Base-by-base conservation (phyloP, 129 eudicot genomes). In the Centella asiatica region DNA sequence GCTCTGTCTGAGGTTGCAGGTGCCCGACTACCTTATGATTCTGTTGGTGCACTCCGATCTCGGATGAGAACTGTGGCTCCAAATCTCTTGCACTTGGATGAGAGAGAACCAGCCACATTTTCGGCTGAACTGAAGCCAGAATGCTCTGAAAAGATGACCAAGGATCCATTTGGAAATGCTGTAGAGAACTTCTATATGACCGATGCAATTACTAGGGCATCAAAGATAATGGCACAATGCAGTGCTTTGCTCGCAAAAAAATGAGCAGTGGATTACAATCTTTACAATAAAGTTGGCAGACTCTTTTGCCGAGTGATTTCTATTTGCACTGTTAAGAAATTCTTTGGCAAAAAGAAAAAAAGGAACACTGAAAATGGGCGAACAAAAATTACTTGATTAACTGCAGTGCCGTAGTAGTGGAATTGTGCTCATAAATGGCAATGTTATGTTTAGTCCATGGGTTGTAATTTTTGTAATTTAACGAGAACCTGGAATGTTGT, bases 211-310 rank as follows among this genome's bases (percentile, higher is more conserved):
- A 87, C 96, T 0, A 76, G 99, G 78, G 99, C 99, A 26, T 92
- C 99, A 1, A 92, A 87, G 85, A 84, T 92, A 23, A 92, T 92
- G 99, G 99, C 99, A 40, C 99, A 92, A 62, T 92, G 99, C 70
- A 84, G 90, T 66, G 83, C 99, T 0, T 55, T 81, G 82, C 78
- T 86, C 80, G 42, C 60, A 32, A 87, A 78, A 71, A 87, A 87
- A 63, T 82, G 65, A 81, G 62, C 42, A 29, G n/a, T 44, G 64
- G 52, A 57, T 53, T 52, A 49, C 34, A 49, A 51, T 47, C 61
- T 39, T 47, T 70, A 18, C 27, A 69, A 76, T 63, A 78, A 84
- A 66, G 64, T 31, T 58, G 3, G 46, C 22, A 17, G 27, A 15
- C 67, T 60, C 47, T 60, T 72, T 42, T 66, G 17, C 47, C 6